Percentiles rank a stretch among this genome's conserved stretches.
phyloP scores from a whole-genome alignment of 768 basidiomycete genomes.

The Galerina sulciceps region DNA sequence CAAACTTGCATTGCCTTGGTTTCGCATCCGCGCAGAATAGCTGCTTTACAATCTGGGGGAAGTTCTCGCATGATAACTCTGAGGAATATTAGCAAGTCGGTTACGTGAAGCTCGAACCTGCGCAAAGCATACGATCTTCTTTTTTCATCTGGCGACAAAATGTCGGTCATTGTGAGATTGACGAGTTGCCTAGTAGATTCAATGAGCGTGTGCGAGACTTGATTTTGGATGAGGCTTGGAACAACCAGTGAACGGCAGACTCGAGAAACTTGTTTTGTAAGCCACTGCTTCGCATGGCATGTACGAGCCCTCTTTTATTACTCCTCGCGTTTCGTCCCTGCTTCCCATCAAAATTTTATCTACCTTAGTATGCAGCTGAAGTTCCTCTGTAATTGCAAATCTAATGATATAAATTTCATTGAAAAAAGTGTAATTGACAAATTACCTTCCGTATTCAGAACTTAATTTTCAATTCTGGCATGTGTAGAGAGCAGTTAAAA shows the following conservation, averaged over 20 bases:
- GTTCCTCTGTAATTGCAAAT: no score
- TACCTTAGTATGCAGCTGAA: no score
- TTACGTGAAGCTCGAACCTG: background rate
- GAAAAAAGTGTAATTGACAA: no score
- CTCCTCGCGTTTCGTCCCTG: no score
- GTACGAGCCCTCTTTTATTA: no score
- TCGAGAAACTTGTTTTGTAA: no score
- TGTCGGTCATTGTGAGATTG: background rate
- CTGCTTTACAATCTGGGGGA: background rate
- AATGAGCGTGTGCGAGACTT: background rate
- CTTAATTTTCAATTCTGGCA: no score
- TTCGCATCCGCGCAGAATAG: constrained; percentile 9
- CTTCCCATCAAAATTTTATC: no score
- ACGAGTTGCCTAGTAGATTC: background rate
- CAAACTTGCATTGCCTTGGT: constrained; percentile 16
- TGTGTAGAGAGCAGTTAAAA: no score
- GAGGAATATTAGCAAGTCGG: background rate
- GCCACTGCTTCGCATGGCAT: no score
- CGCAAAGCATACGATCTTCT: background rate
- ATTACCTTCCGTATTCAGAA: no score
- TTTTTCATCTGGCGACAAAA: background rate
- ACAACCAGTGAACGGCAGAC: background rate
- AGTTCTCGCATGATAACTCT: background rate
- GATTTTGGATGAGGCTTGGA: constrained; percentile 8
- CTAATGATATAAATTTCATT: no score